Evolutionary conservation across 345 rosid species (phyloP).

Genomic region (Barbarea vulgaris): DNA sequence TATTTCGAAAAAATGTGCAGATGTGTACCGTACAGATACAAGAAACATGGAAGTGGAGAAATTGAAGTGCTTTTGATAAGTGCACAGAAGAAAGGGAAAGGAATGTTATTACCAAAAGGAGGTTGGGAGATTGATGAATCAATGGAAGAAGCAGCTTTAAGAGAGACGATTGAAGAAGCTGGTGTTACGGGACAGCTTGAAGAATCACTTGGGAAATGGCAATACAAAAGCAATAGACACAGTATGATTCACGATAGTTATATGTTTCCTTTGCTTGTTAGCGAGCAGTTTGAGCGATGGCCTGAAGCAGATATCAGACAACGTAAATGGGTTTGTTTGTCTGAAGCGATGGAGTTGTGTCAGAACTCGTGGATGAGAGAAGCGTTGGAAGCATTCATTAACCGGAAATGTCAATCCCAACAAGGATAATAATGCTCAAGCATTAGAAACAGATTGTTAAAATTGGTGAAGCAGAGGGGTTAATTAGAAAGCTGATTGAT

Average conservation of each 20-base stretch:
- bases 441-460: neutral
- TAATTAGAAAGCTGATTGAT: constrained; percentile 14
- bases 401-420: constrained; percentile 28
- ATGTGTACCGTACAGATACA: constrained; percentile 65
- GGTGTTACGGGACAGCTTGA: constrained; percentile 56
- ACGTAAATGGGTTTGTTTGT: constrained; percentile 56
- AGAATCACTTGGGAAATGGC: constrained; percentile 55
- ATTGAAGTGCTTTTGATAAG: constrained; percentile 60
- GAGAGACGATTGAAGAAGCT: constrained; percentile 67
- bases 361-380: constrained; percentile 58
- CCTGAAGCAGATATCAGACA: constrained; percentile 52
- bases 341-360: constrained; percentile 56
- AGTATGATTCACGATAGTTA: constrained; percentile 50
- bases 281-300: constrained; percentile 49
- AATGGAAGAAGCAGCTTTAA: constrained; percentile 54
- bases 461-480: neutral
- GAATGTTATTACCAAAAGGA: constrained; percentile 69
- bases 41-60: constrained; percentile 41
- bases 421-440: neutral
- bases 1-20: constrained; percentile 31
- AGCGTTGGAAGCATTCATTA: constrained; percentile 54
- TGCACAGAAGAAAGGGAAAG: constrained; percentile 56
- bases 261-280: constrained; percentile 59
- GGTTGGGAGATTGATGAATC: constrained; percentile 70
- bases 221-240: constrained; percentile 56